Evolutionary conservation across 176 grass and related monocot species (phyloP), one percentile per base, ranked within the genome.

Genomic region (Oryza coarctata): DNA sequence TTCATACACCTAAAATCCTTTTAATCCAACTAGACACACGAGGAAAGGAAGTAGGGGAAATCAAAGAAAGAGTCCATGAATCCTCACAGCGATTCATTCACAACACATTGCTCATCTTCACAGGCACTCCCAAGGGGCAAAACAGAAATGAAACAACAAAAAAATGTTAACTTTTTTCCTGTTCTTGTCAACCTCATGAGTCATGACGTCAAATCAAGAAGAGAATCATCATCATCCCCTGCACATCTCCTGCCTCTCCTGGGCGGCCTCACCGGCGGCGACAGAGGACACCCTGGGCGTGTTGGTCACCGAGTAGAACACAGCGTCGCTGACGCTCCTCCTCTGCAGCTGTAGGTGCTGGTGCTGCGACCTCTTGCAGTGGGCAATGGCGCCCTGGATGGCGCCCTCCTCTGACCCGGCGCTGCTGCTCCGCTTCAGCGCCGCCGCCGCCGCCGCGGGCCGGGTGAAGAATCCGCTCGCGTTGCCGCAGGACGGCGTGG

Each of bases 301-400:
- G 45, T 86, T 86, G 62, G 82, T 43, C 34, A 88, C 76, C 31
- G 90, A 89, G 83, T 85, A 87, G 77, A 93, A 89, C 23, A 83
- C 78, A 9, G 86, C 77, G 73, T 86, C 92, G 79, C 92, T 91
- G 23, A 83, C 88, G 82, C 93, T 91, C 70, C 77, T 90, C 74
- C 91, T 52, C 43, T 31, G 67, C 72, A 80, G 76, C 64, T 84
- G 74, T 25, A 26, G 61, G 80, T 88, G 78, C 47, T 18, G 50
- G 20, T 90, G 74, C 32, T 90, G 94, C 0, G 94, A 92, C 31
- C 87, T 76, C 84, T 95, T 99, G 89, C 96, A 95, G 86, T 99
- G 92, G 9, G 96, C 91, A 70, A 99, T 95, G 64, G 96, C 96
- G 22, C 96, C 96, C 67, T 95, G 96, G 62, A 99, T 93, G 9